These are phyloP conservation scores for Ulota crispa DNA, from an alignment of 225 moss, liverwort and hornwort species.

Conservation along the genomic window DNA sequence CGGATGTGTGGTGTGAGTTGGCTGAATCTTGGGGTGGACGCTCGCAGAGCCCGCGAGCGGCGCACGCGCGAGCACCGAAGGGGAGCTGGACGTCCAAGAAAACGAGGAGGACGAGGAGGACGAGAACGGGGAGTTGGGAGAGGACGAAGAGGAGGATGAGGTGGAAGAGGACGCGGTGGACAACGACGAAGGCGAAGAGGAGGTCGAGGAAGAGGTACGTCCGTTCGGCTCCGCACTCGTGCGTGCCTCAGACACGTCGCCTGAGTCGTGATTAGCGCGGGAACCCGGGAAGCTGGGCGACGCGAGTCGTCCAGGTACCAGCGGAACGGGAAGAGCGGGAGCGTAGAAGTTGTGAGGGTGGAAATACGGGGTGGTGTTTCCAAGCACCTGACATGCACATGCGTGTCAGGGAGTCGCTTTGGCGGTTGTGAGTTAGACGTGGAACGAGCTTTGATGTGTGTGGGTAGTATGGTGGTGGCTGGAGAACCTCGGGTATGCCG, in stretches of 20 bases:
- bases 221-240: background rate
- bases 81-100: conserved; percentile 75
- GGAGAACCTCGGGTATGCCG: background rate
- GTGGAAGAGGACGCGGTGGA: conserved; percentile 60
- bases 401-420: background rate
- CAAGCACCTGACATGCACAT: background rate
- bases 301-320: background rate
- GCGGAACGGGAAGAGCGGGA: background rate
- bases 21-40: conserved; percentile 12
- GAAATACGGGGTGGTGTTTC: background rate
- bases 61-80: conserved; percentile 65
- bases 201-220: conserved; percentile 50
- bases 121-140: conserved; percentile 70
- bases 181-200: conserved; percentile 55
- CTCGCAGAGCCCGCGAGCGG: conserved; percentile 62
- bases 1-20: background rate
- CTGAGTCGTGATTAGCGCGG: background rate
- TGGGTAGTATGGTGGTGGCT: background rate
- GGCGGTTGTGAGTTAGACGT: background rate
- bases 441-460: background rate
- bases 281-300: background rate
- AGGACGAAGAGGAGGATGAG: conserved; percentile 66
- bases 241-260: background rate
- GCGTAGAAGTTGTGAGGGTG: background rate
- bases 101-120: conserved; percentile 70